These are phyloP conservation scores for Penicillium fimorum DNA, from an alignment of 495 filamentous ascomycete genomes.

Conservation along the genomic window DNA sequence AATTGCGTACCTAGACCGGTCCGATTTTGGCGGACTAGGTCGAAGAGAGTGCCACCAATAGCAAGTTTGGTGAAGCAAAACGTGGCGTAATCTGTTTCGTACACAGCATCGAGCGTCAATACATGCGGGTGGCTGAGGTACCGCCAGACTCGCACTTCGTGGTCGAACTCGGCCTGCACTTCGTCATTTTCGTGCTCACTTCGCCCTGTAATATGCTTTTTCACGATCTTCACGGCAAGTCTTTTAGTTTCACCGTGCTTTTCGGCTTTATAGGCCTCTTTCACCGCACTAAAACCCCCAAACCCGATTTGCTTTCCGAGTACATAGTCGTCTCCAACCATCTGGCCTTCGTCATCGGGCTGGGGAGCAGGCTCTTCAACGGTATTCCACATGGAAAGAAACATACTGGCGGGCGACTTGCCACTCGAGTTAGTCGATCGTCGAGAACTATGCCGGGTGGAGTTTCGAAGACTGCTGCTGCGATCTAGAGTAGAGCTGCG, in stretches of 20 bases:
- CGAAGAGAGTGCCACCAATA: slow-evolving; percentile 69
- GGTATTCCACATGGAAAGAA: slow-evolving; percentile 57
- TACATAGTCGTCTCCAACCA: slow-evolving; percentile 69
- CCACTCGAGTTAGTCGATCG: slow-evolving; percentile 48
- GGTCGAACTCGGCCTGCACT: slow-evolving; percentile 70
- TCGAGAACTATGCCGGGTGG: slow-evolving; percentile 43
- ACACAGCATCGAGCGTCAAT: slow-evolving; percentile 63
- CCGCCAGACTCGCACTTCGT: slow-evolving; percentile 70
- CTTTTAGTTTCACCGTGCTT: slow-evolving; percentile 50
- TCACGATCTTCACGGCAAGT: slow-evolving; percentile 71
- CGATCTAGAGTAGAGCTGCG: slow-evolving; percentile 44
- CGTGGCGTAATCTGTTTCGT: slow-evolving; percentile 68
- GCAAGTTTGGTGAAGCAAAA: slow-evolving; percentile 72
- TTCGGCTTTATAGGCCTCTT: slow-evolving; percentile 68
- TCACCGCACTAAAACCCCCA: slow-evolving; percentile 70
- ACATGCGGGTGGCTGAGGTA: slow-evolving; percentile 66
- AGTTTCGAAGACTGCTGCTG: slow-evolving; percentile 35
- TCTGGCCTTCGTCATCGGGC: slow-evolving; percentile 72
- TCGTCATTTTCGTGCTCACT: slow-evolving; percentile 65
- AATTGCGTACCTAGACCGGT: slow-evolving; percentile 51
- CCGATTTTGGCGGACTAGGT: slow-evolving; percentile 60
- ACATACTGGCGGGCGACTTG: slow-evolving; percentile 56
- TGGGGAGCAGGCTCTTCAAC: slow-evolving; percentile 42
- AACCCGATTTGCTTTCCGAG: slow-evolving; percentile 68
- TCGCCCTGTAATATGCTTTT: slow-evolving; percentile 55